phyloP scores from a whole-genome alignment of 2,329 filamentous ascomycete genomes.

The Fusarium euwallaceae region DNA sequence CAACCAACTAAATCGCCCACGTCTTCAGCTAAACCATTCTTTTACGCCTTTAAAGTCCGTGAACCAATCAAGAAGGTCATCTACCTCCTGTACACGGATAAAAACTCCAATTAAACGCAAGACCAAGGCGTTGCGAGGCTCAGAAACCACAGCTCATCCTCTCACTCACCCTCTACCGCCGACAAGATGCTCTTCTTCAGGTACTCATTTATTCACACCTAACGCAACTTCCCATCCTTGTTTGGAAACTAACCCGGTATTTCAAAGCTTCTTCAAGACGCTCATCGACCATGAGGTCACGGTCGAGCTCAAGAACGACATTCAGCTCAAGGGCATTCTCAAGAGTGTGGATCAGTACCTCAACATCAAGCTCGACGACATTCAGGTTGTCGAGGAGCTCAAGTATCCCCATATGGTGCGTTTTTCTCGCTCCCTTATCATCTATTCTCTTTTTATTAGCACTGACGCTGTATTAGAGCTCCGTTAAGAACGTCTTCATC shows the following conservation, averaged over 20 bases:
- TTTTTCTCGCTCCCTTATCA: too few species aligned
- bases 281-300: constrained; percentile 97
- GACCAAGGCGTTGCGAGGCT: not conserved
- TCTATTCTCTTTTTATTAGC: too few species aligned
- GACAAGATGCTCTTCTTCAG: constrained; percentile 62
- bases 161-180: constrained; percentile 9
- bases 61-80: not conserved
- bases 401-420: constrained; percentile 93
- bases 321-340: constrained; percentile 92
- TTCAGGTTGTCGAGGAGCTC: constrained; percentile 90
- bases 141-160: not conserved
- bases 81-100: fast-evolving
- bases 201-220: constrained; percentile 41
- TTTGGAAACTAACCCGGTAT: too few species aligned
- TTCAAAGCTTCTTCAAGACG: constrained; percentile 89
- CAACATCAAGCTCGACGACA: constrained; percentile 98
- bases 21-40: constrained; percentile 7
- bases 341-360: constrained; percentile 99
- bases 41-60: not conserved
- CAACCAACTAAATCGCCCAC: constrained; percentile 29
- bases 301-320: constrained; percentile 99
- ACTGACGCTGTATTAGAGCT: constrained; percentile 59
- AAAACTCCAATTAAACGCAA: not conserved
- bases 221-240: too few species aligned
- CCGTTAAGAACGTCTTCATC: constrained; percentile 97